Conservation (phyloP, 2,329 filamentous ascomycete genomes). For the Zelopaecilomyces penicillatus region DNA sequence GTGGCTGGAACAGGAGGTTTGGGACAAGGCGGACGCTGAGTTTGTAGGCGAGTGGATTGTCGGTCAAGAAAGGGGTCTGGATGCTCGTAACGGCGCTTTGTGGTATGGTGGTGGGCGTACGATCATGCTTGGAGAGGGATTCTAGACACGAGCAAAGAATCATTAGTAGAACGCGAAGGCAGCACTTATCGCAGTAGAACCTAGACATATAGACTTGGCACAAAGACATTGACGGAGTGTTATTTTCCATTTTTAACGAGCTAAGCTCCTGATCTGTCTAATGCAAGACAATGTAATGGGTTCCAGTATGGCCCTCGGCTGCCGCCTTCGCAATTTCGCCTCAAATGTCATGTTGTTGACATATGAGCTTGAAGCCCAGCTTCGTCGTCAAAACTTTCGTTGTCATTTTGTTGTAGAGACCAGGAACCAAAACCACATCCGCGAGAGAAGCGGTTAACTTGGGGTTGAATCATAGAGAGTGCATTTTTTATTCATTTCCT, state of each 20-base stretch:
- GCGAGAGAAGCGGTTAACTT: no score
- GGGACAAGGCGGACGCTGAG: constrained; percentile 44
- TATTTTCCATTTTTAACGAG: not conserved
- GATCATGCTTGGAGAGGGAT: constrained; percentile 54
- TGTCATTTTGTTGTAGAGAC: not conserved
- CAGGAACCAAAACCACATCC: not conserved
- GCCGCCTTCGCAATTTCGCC: no score
- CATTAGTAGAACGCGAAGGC: not conserved
- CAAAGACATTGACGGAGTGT: not conserved
- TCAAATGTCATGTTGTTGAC: no score
- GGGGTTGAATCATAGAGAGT: constrained; percentile 5
- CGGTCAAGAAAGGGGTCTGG: constrained; percentile 76
- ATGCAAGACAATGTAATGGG: no score
- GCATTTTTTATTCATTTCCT: constrained; percentile 34
- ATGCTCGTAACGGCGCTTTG: constrained; percentile 63
- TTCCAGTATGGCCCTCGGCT: no score
- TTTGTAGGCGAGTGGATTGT: constrained; percentile 70
- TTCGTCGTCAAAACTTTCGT: no score
- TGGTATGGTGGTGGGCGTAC: constrained; percentile 85
- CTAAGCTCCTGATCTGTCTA: not conserved
- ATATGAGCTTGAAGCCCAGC: no score
- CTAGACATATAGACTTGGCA: constrained; percentile 6
- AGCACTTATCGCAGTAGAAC: not conserved
- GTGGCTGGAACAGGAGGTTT: constrained; percentile 64
- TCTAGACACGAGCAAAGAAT: constrained; percentile 28